These are phyloP conservation scores for Lupinus albus DNA, from an alignment of 306 rosid genomes.

Conservation along the genomic window DNA sequence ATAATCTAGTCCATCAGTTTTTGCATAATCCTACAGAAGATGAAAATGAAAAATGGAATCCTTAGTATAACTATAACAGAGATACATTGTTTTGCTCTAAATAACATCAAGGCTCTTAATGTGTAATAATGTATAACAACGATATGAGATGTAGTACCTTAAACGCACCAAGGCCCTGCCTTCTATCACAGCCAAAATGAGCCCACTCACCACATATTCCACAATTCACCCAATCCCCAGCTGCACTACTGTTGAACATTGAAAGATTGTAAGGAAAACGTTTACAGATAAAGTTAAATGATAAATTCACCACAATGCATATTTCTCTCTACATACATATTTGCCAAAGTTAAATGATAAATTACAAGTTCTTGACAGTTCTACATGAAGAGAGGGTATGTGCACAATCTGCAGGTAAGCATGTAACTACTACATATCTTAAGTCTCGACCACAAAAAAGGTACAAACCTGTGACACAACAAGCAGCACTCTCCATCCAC, in stretches of 20 bases:
- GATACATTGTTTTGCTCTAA: neutral
- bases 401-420: slow-evolving; percentile 8
- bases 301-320: neutral
- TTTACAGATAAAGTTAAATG: neutral
- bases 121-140: slow-evolving; percentile 23
- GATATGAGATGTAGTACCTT: slow-evolving; percentile 60
- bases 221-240: slow-evolving; percentile 99
- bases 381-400: neutral
- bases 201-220: slow-evolving; percentile 99
- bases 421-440: neutral
- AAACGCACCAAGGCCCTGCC: slow-evolving; percentile 98
- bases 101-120: slow-evolving; percentile 1
- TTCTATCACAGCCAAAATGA: slow-evolving; percentile 97
- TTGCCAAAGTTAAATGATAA: slow-evolving; percentile 12
- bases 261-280: slow-evolving; percentile 30
- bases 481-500: slow-evolving; percentile 99
- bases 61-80: slow-evolving; percentile 14
- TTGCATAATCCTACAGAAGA: slow-evolving; percentile 90
- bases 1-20: slow-evolving; percentile 97
- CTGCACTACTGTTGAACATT: slow-evolving; percentile 89
- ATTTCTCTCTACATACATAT: neutral
- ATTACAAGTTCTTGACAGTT: neutral
- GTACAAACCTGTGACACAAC: slow-evolving; percentile 90
- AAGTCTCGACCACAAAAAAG: slow-evolving; percentile 17
- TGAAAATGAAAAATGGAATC: slow-evolving; percentile 18